Evolutionary conservation across 305 asterid genomes (phyloP).

Genomic region (Rubia occidens): DNA sequence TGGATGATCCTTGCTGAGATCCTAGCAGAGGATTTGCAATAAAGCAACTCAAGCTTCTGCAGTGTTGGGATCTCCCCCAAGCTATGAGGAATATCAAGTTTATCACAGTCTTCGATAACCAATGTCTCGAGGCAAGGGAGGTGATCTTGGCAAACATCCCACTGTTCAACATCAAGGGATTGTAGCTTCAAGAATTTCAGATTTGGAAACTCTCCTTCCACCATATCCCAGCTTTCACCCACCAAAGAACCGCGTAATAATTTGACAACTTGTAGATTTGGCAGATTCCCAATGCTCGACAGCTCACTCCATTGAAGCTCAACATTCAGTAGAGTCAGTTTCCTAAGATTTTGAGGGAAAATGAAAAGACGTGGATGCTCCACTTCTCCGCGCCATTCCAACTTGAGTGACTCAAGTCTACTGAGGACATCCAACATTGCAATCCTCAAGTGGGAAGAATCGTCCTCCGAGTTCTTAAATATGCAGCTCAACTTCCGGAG

Average conservation of each 20-base stretch:
- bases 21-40: not conserved
- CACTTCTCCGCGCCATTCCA: not conserved
- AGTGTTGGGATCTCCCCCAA: not conserved
- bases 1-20: not conserved
- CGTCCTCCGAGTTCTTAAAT: not conserved
- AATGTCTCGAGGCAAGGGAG: slow-evolving; percentile 14
- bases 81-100: not conserved
- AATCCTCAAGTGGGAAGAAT: not conserved
- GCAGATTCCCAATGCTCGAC: slow-evolving; percentile 5
- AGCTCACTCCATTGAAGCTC: slow-evolving; percentile 6
- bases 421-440: not conserved
- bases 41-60: not conserved
- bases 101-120: not conserved
- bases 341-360: slow-evolving; percentile 10
- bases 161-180: slow-evolving; percentile 6
- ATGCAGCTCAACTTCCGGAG: slow-evolving; percentile 10
- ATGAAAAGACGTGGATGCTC: not conserved
- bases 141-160: slow-evolving; percentile 14
- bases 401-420: slow-evolving; percentile 13
- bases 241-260: not conserved
- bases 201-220: slow-evolving; percentile 3
- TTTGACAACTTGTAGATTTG: slow-evolving; percentile 15
- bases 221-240: slow-evolving; percentile 1
- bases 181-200: slow-evolving; percentile 16
- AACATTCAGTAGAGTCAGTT: slow-evolving; percentile 1